Evolutionary conservation across 179 eudicot genomes (phyloP), one percentile per base, ranked within the genome.

Genomic region (Silene coronaria): DNA sequence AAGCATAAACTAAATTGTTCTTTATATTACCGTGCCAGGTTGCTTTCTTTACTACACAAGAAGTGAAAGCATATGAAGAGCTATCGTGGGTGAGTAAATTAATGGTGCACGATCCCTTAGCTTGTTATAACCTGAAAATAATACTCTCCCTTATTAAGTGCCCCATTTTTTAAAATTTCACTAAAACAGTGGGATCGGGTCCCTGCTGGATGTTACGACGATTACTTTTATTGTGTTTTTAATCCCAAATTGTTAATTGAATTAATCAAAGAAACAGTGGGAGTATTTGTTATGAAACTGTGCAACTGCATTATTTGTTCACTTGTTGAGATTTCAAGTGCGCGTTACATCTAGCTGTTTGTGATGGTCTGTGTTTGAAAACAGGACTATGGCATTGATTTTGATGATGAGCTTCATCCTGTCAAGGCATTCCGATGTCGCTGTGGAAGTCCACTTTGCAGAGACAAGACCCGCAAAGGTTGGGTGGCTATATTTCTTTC

Each of bases 361-460:
- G 1, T 67, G 60, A 59, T 74, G 55, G 61, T 58, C 7, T 71
- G 5, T 30, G 60, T 59, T 60, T 26, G 53, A 53, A 12, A 80
- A 30, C 88, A 91, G 97, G 97, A 91, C 76, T 89, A 91, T 79
- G 87, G 85, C 34, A 82, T 91, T n/a, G 91, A 91, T 78, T 91
- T 91, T 70, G 82, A 77, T 38, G 91, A 89, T 73, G 73, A 78
- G n/a, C 17, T 17, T 55, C 97, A 91, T 79, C 93, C 90, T 4
- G 77, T 89, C 22, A 84, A 88, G 82, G 97, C 93, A 19, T 91
- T 91, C 77, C 83, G 79, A 72, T 91, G 93, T 78, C 72, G 78
- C 12, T 88, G 93, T 83, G 89, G 89, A 71, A 89, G 93, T 75
- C 4, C 72, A 32, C 58, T 34, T 12, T 91, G 93, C 74, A 82